Conservation (phyloP, 2,329 filamentous ascomycete species). For the Colletotrichum sp. region DNA sequence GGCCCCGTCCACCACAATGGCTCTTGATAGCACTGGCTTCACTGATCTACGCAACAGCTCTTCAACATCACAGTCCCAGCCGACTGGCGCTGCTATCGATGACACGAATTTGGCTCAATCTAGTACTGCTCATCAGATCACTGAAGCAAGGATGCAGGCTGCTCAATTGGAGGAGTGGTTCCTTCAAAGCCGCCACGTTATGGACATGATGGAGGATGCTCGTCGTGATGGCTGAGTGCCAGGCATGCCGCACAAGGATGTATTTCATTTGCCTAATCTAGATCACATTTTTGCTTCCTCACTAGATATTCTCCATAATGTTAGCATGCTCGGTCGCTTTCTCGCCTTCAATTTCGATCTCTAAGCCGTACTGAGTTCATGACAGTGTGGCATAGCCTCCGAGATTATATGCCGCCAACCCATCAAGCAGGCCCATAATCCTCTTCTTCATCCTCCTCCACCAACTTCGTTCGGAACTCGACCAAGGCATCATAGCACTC, state of each 20-base stretch:
- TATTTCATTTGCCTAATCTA: not conserved
- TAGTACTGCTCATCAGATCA: fast-evolving
- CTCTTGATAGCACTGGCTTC: too few relatives aligned
- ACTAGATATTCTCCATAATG: too few relatives aligned
- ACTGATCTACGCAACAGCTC: fast-evolving
- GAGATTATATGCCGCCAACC: not conserved
- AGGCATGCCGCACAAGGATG: not conserved
- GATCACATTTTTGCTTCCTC: too few relatives aligned
- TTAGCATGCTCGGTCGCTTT: not conserved
- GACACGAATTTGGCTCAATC: fast-evolving
- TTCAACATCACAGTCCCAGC: fast-evolving
- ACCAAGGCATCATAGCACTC: not conserved
- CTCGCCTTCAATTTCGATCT: fast-evolving
- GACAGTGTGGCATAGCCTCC: not conserved
- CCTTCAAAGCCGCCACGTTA: not conserved
- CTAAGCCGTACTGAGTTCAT: fast-evolving
- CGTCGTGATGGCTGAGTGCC: not conserved
- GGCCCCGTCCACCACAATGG: fast-evolving
- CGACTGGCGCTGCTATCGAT: fast-evolving
- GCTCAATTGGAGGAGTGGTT: not conserved
- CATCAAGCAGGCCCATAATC: not conserved
- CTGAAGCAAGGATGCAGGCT: not conserved
- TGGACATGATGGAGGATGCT: not conserved
- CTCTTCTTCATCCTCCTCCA: not conserved
- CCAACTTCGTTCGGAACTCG: not conserved